Conservation (phyloP, 202 grass and related monocot genomes). For the Carex arenaria region DNA sequence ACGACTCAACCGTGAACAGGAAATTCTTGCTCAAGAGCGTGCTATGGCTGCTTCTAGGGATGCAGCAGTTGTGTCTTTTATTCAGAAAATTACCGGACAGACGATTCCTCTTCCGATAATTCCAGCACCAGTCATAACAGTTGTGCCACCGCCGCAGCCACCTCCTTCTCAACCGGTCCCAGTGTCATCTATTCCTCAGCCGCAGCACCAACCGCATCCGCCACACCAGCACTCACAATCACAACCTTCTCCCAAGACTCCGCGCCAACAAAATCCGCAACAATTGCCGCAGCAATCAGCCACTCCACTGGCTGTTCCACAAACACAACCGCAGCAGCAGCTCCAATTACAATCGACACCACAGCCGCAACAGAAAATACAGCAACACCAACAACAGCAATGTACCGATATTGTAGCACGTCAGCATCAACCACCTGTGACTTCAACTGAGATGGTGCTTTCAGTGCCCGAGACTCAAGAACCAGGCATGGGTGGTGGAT, state of each 20-base stretch:
- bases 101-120: slow-evolving; percentile 56
- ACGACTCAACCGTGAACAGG: slow-evolving; percentile 70
- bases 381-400: slow-evolving; percentile 5
- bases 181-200: background rate
- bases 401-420: slow-evolving; percentile 40
- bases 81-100: slow-evolving; percentile 91
- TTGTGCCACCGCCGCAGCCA: slow-evolving; percentile 30
- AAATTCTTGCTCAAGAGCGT: slow-evolving; percentile 76
- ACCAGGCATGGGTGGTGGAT: background rate
- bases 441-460: slow-evolving; percentile 1
- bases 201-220: slow-evolving; percentile 2
- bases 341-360: slow-evolving; percentile 13
- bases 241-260: slow-evolving; percentile 5
- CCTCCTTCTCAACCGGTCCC: background rate
- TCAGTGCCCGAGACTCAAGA: background rate
- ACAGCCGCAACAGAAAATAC: slow-evolving; percentile 2
- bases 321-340: background rate
- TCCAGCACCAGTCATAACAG: slow-evolving; percentile 31
- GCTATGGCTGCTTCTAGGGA: slow-evolving; percentile 81
- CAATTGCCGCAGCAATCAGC: background rate
- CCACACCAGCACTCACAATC: slow-evolving; percentile 17
- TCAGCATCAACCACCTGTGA: background rate
- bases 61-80: slow-evolving; percentile 73
- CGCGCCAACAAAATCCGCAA: slow-evolving; percentile 23
- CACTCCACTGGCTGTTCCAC: slow-evolving; percentile 20